These are phyloP conservation scores for Sclerotinia nivalis DNA, from an alignment of 2,329 filamentous ascomycete genomes.

Conservation along the genomic window DNA sequence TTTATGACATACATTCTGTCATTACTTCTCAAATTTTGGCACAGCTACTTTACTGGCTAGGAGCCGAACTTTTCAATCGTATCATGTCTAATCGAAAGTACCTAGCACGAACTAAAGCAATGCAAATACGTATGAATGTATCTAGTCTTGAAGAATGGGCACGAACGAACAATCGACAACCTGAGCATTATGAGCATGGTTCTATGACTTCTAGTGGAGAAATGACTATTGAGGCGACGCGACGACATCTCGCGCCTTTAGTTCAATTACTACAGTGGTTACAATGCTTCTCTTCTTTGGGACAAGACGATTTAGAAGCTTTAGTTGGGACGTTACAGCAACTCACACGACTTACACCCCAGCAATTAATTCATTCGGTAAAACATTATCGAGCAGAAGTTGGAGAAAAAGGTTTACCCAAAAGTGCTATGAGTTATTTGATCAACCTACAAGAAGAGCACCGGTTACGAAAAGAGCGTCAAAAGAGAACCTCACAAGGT, in stretches of 20 bases:
- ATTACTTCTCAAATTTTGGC: slow-evolving; percentile 90
- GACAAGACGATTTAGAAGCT: slow-evolving; percentile 80
- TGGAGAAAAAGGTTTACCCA: slow-evolving; percentile 87
- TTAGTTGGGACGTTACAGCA: slow-evolving; percentile 88
- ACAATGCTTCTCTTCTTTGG: slow-evolving; percentile 93
- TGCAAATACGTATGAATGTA: slow-evolving; percentile 99
- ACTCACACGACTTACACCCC: slow-evolving; percentile 77
- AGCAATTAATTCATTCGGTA: slow-evolving; percentile 87
- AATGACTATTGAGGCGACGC: slow-evolving; percentile 78
- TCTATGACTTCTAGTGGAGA: slow-evolving; percentile 84
- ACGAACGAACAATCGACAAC: slow-evolving; percentile 84
- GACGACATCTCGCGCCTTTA: slow-evolving; percentile 82
- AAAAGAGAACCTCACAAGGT: slow-evolving; percentile 48
- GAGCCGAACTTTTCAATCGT: slow-evolving; percentile 94
- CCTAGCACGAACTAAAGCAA: slow-evolving; percentile 92
- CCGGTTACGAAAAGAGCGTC: slow-evolving; percentile 57
- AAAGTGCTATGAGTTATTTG: slow-evolving; percentile 85
- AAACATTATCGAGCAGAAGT: slow-evolving; percentile 94
- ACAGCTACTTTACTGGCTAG: slow-evolving; percentile 94
- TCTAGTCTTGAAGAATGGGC: slow-evolving; percentile 97
- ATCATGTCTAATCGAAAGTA: slow-evolving; percentile 97
- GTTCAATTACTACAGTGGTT: slow-evolving; percentile 97
- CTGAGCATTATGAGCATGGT: slow-evolving; percentile 93
- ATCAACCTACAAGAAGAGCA: slow-evolving; percentile 76
- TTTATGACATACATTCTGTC: slow-evolving; percentile 99